Base-by-base conservation (phyloP, 352 stramenopile species). In the Pythium chondricola region DNA sequence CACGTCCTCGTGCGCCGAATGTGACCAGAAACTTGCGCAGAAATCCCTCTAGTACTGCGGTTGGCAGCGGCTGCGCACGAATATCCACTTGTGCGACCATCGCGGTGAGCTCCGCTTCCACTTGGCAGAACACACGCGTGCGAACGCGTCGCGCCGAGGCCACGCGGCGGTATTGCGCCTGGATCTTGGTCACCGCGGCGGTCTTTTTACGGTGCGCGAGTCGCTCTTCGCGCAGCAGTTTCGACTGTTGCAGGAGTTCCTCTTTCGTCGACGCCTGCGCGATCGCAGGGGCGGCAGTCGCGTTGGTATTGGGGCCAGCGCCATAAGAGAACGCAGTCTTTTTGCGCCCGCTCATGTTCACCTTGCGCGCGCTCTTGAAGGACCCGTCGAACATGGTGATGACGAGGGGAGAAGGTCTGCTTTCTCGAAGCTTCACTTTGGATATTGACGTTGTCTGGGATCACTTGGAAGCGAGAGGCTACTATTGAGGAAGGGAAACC, bases 351-450 rank as follows among this genome's bases (percentile, higher is more conserved):
- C 77, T 85, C 38, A 88, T 52, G 48, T 84, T 85, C 26, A 88
- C 74, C 41, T 82, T 83, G 20, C 77, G 73, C 26, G 71, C 45
- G n/a, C 65, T 46, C 56, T 84, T 84, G 61, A 88, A 85, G 51
- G 64, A 80, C 20, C 77, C 77, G 48, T 88, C 77, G 36, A 88
- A 88, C 77, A 88, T 88, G 36, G n/a, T n/a, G n/a, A n/a, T n/a
- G n/a, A n/a, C n/a, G n/a, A n/a, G n/a, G n/a, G n/a, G n/a, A n/a
- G n/a, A n/a, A n/a, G n/a, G n/a, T n/a, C n/a, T n/a, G n/a, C n/a
- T n/a, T n/a, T n/a, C n/a, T n/a, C n/a, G n/a, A n/a, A n/a, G n/a
- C n/a, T n/a, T n/a, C n/a, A n/a, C n/a, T n/a, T n/a, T n/a, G n/a
- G n/a, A n/a, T n/a, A n/a, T n/a, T n/a, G n/a, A n/a, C n/a, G n/a